Evolutionary conservation across 129 eudicot genomes (phyloP).

Genomic region (Chrysanthemum seticuspe): DNA sequence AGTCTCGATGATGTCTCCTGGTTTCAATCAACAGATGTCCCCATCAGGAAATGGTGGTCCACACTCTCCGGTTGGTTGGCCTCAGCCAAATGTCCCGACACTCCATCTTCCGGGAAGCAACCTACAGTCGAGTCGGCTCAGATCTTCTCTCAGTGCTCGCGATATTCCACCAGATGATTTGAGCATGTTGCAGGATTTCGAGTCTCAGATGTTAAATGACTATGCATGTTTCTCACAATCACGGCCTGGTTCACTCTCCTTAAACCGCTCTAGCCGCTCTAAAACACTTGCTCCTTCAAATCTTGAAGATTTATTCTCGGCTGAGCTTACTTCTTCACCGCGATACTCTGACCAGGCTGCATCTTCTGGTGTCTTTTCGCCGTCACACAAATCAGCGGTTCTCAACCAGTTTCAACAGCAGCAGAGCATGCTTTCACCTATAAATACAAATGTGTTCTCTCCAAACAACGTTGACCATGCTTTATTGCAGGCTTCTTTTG

Average conservation of each 20-base stretch:
- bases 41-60: constrained; percentile 49
- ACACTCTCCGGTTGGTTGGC: constrained; percentile 63
- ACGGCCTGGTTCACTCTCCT: constrained; percentile 56
- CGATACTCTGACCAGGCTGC: constrained; percentile 64
- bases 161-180: constrained; percentile 76
- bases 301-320: constrained; percentile 80
- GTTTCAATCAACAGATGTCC: constrained; percentile 72
- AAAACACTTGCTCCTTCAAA: constrained; percentile 78
- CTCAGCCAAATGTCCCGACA: constrained; percentile 82
- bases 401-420: constrained; percentile 87
- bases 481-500: constrained; percentile 66
- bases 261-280: constrained; percentile 52
- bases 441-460: constrained; percentile 67
- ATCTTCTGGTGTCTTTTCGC: constrained; percentile 65
- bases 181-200: constrained; percentile 59
- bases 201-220: constrained; percentile 55
- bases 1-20: constrained; percentile 68
- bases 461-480: constrained; percentile 68
- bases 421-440: constrained; percentile 83
- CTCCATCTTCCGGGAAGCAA: constrained; percentile 91
- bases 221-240: constrained; percentile 61
- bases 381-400: constrained; percentile 73
- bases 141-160: constrained; percentile 86
- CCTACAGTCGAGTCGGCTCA: constrained; percentile 79
- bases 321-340: constrained; percentile 74